Evolutionary conservation across 2,329 filamentous ascomycete genomes (phyloP), one percentile per base, ranked within the genome.

Genomic region (Alternaria atra): DNA sequence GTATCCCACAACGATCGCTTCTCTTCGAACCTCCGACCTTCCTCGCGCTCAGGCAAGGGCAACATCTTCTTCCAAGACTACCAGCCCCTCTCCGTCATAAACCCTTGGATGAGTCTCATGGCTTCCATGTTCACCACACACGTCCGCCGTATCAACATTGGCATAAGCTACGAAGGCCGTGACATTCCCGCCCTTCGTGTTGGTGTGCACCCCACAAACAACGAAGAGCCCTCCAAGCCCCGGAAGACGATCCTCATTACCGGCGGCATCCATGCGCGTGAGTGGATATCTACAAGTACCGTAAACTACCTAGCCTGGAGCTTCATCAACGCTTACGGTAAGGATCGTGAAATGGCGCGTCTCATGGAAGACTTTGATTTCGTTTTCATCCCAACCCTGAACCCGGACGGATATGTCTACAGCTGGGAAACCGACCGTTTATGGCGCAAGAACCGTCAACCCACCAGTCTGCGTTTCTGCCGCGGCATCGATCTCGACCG

Each of bases 271-370:
- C 95, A 98, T 78, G 94, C 94, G 3, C 88, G 95, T 37, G 95
- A 99, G 83, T 99, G 95, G 95, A 97, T 99, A 67, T 92, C 93
- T 47, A 93, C 91, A 1, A 95, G 90, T 72, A 97, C 93, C 0
- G 92, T 96, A 53, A 96, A 91, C 71, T 98, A 97, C 72, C 82
- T 97, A 30, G 93, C 94, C 9, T 97, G 95, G 87, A 91, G 88
- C 15, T 85, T 98, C 48, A 91, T 97, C 71, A 94, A 91, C 1
- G 87, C 89, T 5, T 96, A 94, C 77, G 91, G 91, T 61, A 92
- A 92, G 86, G 79, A 85, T 73, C 64, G 85, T 82, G 79, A 79
- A 12, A 89, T 96, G 55, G 94, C 91, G 20, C 90, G 89, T 61
- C 84, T 98, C 8, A 85, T 99, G 4, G 85, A 95, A 64, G 85